Percentiles rank a stretch among this genome's conserved stretches.
These are phyloP conservation scores for Saccharomyces eubayanus DNA, from an alignment of 805 yeast genomes.

Conservation along the genomic window DNA sequence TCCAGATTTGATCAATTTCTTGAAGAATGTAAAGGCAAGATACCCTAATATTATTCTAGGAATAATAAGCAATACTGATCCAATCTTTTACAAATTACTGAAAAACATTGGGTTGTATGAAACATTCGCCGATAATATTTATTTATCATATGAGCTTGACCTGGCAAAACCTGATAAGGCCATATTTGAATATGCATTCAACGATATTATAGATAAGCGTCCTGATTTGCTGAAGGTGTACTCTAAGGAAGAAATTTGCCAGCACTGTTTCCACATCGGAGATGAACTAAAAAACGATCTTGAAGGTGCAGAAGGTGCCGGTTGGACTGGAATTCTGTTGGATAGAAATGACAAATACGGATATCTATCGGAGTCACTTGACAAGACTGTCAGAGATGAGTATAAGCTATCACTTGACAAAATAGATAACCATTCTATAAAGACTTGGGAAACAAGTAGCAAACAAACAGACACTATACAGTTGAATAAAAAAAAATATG, in stretches of 20 bases:
- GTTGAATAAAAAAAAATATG: conserved; percentile 13
- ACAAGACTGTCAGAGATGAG: conserved; percentile 9
- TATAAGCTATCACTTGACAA: conserved; percentile 22
- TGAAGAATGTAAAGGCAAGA: conserved; percentile 28
- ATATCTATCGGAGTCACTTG: conserved; percentile 9
- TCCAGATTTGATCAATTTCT: conserved; percentile 45
- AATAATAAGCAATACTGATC: conserved; percentile 57
- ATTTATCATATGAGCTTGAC: conserved; percentile 51
- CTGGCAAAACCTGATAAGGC: conserved; percentile 42
- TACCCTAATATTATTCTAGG: conserved; percentile 34
- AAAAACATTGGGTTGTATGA: conserved; percentile 38
- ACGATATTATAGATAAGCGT: conserved; percentile 20
- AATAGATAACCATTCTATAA: conserved; percentile 18
- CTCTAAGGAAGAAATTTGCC: conserved; percentile 14
- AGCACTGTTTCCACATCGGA: conserved; percentile 56
- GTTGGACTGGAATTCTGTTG: conserved; percentile 53
- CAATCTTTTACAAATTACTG: conserved; percentile 39
- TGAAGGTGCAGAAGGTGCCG: conserved; percentile 43
- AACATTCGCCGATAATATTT: conserved; percentile 36
- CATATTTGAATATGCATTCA: conserved; percentile 38
- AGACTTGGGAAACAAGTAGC: conserved; percentile 15
- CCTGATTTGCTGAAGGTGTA: conserved; percentile 11
- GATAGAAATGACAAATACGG: conserved; percentile 37
- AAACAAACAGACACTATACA: conserved; percentile 15
- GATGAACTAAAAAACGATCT: conserved; percentile 52